phyloP scores from a whole-genome alignment of 345 rosid species.

The Linum tenue region DNA sequence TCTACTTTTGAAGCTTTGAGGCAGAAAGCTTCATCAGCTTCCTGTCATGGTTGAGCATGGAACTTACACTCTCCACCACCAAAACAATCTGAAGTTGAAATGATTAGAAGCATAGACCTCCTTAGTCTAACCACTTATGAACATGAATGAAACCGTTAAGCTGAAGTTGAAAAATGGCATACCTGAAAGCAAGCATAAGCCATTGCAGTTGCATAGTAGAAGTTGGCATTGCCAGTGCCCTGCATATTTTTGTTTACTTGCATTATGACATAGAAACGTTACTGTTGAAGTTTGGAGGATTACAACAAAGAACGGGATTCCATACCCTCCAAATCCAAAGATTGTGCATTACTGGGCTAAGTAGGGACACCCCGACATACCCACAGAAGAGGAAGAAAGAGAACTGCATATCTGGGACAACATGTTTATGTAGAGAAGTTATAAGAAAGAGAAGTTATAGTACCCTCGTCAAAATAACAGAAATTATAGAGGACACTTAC shows the following conservation, averaged over 20 bases:
- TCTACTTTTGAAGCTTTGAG: constrained; percentile 24
- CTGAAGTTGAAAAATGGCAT: constrained; percentile 7
- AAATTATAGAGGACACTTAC: constrained; percentile 28
- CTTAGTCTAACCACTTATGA: neutral
- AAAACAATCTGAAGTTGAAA: constrained; percentile 48
- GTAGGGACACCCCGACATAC: constrained; percentile 79
- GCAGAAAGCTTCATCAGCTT: constrained; percentile 31
- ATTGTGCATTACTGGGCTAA: constrained; percentile 96
- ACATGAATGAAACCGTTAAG: neutral
- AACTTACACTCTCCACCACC: constrained; percentile 70
- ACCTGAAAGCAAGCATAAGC: constrained; percentile 96
- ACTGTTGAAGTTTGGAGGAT: neutral
- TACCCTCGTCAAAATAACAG: neutral
- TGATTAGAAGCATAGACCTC: neutral
- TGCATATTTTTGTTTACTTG: constrained; percentile 22
- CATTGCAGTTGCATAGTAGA: constrained; percentile 86
- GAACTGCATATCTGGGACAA: constrained; percentile 64
- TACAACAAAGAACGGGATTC: constrained; percentile 3
- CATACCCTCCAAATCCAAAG: constrained; percentile 98
- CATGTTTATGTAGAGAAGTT: constrained; percentile 9
- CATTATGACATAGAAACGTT: neutral
- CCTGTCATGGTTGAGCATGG: constrained; percentile 79
- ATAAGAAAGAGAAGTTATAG: constrained; percentile 14
- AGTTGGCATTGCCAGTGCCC: constrained; percentile 99
- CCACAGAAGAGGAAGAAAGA: constrained; percentile 87